These are phyloP conservation scores for Boletus sensibilis DNA, from an alignment of 768 basidiomycete species.

Conservation along the genomic window DNA sequence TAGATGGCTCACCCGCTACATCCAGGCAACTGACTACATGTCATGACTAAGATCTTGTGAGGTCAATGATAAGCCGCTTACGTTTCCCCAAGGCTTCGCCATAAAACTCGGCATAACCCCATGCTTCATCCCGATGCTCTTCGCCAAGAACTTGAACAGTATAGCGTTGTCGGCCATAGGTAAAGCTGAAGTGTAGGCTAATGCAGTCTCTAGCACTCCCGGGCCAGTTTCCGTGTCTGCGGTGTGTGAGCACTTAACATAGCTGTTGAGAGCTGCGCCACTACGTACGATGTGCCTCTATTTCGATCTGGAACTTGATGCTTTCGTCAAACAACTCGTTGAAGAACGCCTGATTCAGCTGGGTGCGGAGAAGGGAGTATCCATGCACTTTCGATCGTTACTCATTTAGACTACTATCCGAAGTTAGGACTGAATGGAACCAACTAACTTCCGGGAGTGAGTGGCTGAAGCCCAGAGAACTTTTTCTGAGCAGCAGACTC, in stretches of 20 bases:
- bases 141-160: slow-evolving; percentile 89
- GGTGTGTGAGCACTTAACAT: slow-evolving; percentile 1
- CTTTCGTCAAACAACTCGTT: slow-evolving; percentile 81
- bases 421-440: neutral
- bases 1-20: slow-evolving; percentile 73
- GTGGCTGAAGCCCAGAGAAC: slow-evolving; percentile 67
- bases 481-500: slow-evolving; percentile 72
- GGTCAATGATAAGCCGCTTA: slow-evolving; percentile 37
- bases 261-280: neutral
- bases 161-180: slow-evolving; percentile 91
- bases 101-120: slow-evolving; percentile 95
- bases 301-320: slow-evolving; percentile 65
- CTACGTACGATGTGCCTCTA: slow-evolving; percentile 83
- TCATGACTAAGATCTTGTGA: slow-evolving; percentile 3
- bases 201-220: slow-evolving; percentile 82
- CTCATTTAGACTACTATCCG: neutral
- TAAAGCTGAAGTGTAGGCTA: slow-evolving; percentile 76
- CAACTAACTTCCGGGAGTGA: slow-evolving; percentile 89
- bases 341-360: slow-evolving; percentile 88
- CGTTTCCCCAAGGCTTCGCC: slow-evolving; percentile 96
- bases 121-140: slow-evolving; percentile 87
- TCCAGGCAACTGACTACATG: slow-evolving; percentile 71
- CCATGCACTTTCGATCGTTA: slow-evolving; percentile 75
- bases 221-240: slow-evolving; percentile 92
- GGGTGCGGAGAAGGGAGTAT: slow-evolving; percentile 89